phyloP scores from a whole-genome alignment of 768 basidiomycete species.

The Agaricus subrufescens region DNA sequence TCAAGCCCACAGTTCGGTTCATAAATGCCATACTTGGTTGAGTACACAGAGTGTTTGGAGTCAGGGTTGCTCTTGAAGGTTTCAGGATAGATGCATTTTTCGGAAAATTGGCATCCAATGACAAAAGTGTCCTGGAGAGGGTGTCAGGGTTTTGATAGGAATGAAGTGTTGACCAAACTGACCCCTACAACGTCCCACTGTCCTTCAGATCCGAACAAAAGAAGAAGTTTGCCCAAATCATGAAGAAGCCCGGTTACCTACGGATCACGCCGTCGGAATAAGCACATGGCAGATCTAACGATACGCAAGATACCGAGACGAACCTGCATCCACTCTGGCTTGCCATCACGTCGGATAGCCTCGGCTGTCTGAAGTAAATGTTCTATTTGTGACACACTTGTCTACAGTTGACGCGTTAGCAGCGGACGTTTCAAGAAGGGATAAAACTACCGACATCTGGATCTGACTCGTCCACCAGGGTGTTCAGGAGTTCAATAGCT shows the following conservation, averaged over 20 bases:
- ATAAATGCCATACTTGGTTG: conserved; percentile 72
- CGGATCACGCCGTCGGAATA: not conserved
- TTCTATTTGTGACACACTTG: conserved; percentile 78
- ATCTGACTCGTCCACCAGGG: conserved; percentile 86
- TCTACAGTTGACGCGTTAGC: conserved; percentile 39
- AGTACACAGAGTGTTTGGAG: conserved; percentile 56
- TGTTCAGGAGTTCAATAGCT: conserved; percentile 84
- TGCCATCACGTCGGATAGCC: conserved; percentile 79
- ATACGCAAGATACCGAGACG: conserved; percentile 3
- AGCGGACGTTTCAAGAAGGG: not conserved
- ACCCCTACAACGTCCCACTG: conserved; percentile 96
- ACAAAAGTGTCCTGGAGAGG: conserved; percentile 45
- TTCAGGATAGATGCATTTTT: conserved; percentile 77
- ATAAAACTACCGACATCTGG: conserved; percentile 57
- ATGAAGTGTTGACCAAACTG: conserved; percentile 19
- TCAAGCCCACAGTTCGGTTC: conserved; percentile 76
- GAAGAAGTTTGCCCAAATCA: conserved; percentile 84
- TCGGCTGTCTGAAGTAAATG: conserved; percentile 92
- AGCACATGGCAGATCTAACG: not conserved
- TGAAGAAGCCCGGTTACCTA: conserved; percentile 79
- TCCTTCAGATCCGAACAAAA: conserved; percentile 80
- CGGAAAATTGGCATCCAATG: conserved; percentile 83
- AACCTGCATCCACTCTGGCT: conserved; percentile 90
- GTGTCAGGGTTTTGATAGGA: conserved; percentile 11
- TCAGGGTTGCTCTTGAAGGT: conserved; percentile 78